Conservation (phyloP, 192 early-diverging fungal genomes). For the Entomortierella lignicola region DNA sequence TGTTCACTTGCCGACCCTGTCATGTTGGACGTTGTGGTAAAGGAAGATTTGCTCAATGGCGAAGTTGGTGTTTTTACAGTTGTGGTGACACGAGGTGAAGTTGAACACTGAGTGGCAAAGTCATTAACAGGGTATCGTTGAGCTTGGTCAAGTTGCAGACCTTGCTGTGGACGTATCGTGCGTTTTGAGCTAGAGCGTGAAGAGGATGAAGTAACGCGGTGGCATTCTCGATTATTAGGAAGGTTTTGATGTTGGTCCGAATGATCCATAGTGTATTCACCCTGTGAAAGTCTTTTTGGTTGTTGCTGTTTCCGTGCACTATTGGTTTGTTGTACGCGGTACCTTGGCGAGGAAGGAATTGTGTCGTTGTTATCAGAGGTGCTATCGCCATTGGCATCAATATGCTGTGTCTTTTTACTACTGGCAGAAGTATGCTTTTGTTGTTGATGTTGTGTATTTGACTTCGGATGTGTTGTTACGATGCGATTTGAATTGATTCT, state of each 20-base stretch:
- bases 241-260: no score
- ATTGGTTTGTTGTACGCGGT: background rate
- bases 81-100: slow-evolving; percentile 36
- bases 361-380: background rate
- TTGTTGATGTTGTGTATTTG: slow-evolving; percentile 19
- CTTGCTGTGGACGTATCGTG: background rate
- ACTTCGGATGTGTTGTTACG: background rate
- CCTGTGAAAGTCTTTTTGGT: background rate
- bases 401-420: background rate
- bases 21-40: background rate
- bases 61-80: slow-evolving; percentile 9
- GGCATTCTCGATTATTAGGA: no score
- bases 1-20: slow-evolving; percentile 14
- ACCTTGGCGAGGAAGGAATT: background rate
- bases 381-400: background rate
- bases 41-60: background rate
- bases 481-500: slow-evolving; percentile 20
- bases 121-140: background rate
- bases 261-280: background rate
- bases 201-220: background rate
- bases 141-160: background rate
- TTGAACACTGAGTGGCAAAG: background rate
- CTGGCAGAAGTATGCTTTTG: background rate
- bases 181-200: slow-evolving; percentile 2
- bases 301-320: background rate